phyloP scores from a whole-genome alignment of 257 asterid genomes.

The Lycium ferocissimum region DNA sequence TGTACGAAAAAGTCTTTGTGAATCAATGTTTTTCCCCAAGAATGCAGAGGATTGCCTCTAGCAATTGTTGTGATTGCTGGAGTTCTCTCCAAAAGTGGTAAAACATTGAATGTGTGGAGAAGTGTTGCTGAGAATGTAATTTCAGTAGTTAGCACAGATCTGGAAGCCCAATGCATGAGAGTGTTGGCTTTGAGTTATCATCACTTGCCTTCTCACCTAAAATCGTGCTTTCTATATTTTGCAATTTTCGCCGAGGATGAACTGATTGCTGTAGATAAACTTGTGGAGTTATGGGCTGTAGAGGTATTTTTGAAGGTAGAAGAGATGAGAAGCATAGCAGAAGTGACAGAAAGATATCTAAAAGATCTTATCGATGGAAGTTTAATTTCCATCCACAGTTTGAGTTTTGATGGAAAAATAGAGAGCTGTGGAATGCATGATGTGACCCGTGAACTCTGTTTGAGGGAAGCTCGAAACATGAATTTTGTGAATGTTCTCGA shows the following conservation, averaged over 20 bases:
- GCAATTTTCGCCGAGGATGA: neutral
- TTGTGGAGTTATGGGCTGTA: conserved; percentile 28
- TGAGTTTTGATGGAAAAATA: neutral
- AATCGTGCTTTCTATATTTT: conserved; percentile 28
- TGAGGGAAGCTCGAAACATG: conserved; percentile 22
- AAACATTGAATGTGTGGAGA: conserved; percentile 7
- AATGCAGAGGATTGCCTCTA: conserved; percentile 31
- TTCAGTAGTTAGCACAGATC: conserved; percentile 1
- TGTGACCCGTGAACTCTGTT: conserved; percentile 26
- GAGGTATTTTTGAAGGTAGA: conserved; percentile 36
- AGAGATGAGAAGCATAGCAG: neutral
- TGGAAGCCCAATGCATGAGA: neutral
- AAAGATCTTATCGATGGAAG: neutral
- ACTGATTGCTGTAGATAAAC: conserved; percentile 24
- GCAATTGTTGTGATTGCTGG: conserved; percentile 1
- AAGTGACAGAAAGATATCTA: neutral
- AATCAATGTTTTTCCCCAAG: neutral
- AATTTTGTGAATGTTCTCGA: neutral
- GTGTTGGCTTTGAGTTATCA: neutral
- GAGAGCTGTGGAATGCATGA: conserved; percentile 32
- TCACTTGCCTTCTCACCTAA: conserved; percentile 32
- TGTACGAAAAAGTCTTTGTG: neutral
- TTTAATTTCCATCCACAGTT: neutral
- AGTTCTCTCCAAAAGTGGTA: neutral
- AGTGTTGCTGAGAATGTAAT: conserved; percentile 1